phyloP scores from a whole-genome alignment of 306 rosid genomes.

The Cicer cuneatum region DNA sequence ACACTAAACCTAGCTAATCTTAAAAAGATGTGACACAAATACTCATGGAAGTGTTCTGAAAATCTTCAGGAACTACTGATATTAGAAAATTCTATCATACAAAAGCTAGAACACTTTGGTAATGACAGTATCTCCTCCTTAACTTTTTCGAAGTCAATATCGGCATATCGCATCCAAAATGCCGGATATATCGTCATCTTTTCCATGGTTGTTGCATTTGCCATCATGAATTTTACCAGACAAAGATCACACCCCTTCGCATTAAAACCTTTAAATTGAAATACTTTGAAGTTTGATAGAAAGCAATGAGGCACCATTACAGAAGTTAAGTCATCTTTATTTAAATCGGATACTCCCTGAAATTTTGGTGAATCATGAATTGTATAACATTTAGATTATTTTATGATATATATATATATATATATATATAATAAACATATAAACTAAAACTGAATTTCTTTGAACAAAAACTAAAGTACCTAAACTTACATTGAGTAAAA shows the following conservation, averaged over 20 bases:
- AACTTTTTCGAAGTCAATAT: slow-evolving; percentile 43
- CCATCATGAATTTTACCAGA: slow-evolving; percentile 42
- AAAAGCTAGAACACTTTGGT: slow-evolving; percentile 43
- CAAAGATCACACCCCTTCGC: slow-evolving; percentile 43
- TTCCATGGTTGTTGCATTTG: slow-evolving; percentile 45
- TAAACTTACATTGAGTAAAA: slow-evolving; percentile 53
- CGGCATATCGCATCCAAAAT: slow-evolving; percentile 42
- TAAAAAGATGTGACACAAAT: neutral
- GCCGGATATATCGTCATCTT: slow-evolving; percentile 36
- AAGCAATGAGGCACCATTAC: slow-evolving; percentile 48
- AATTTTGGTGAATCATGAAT: slow-evolving; percentile 21
- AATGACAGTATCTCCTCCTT: slow-evolving; percentile 44
- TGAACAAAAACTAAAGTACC: neutral
- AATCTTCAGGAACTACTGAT: slow-evolving; percentile 23
- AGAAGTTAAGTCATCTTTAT: slow-evolving; percentile 40
- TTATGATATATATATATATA: neutral
- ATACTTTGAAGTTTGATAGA: slow-evolving; percentile 38
- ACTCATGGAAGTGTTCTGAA: neutral
- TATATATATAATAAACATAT: neutral
- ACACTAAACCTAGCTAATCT: neutral
- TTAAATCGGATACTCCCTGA: slow-evolving; percentile 49
- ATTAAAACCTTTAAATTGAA: slow-evolving; percentile 42
- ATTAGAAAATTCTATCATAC: slow-evolving; percentile 32
- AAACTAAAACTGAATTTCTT: slow-evolving; percentile 7
- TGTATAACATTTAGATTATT: neutral